Evolutionary conservation across 2,329 filamentous ascomycete species (phyloP).

Genomic region (Gnomoniopsis sp.): DNA sequence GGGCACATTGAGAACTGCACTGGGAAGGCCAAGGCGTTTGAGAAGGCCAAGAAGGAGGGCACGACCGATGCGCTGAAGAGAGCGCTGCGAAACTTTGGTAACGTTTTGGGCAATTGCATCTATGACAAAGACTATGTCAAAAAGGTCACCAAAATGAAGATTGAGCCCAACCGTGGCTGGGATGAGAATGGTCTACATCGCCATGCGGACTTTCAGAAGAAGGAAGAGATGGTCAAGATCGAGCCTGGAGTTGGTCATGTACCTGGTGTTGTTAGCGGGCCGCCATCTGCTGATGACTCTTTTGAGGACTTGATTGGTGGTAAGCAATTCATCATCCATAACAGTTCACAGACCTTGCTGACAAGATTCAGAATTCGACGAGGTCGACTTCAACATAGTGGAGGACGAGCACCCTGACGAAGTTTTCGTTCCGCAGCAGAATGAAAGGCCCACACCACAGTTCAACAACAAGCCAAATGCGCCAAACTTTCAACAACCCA

Average conservation of each 20-base stretch:
- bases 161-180: slow-evolving; percentile 68
- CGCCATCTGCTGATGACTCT: slow-evolving; percentile 32
- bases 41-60: slow-evolving; percentile 98
- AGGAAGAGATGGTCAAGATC: slow-evolving; percentile 37
- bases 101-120: slow-evolving; percentile 95
- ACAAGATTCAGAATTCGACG: slow-evolving; percentile 62
- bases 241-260: slow-evolving; percentile 16
- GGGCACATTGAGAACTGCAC: slow-evolving; percentile 95
- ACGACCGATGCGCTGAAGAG: slow-evolving; percentile 93
- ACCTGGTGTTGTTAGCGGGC: slow-evolving; percentile 3
- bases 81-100: slow-evolving; percentile 86
- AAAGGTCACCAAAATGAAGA: slow-evolving; percentile 88
- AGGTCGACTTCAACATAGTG: slow-evolving; percentile 69
- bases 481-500: slow-evolving; percentile 36
- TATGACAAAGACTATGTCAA: slow-evolving; percentile 94
- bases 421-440: slow-evolving; percentile 53
- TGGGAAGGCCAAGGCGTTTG: slow-evolving; percentile 91
- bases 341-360: slow-evolving; percentile 20
- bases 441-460: slow-evolving; percentile 27
- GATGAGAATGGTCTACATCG: slow-evolving; percentile 77
- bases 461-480: slow-evolving; percentile 24
- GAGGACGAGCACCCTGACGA: slow-evolving; percentile 74
- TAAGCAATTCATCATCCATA: slow-evolving; percentile 30
- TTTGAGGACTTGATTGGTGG: slow-evolving; percentile 51
- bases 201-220: slow-evolving; percentile 71